Percentiles rank a stretch among this genome's conserved stretches.
These are phyloP conservation scores for Colletotrichum musae DNA, from an alignment of 2,329 filamentous ascomycete genomes.

Conservation along the genomic window DNA sequence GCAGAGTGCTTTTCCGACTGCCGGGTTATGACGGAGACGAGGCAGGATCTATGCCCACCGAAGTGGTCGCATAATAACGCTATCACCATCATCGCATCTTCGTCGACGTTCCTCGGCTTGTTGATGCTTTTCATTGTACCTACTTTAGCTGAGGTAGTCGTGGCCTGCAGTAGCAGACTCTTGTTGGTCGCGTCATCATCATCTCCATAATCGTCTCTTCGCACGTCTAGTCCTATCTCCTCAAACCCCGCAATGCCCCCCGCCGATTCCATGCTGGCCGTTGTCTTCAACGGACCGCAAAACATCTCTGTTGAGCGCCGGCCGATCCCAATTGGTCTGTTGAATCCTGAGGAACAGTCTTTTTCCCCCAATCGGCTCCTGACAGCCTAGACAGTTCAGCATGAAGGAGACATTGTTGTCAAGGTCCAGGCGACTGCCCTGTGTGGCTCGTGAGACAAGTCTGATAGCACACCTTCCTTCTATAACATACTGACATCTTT, in stretches of 20 bases:
- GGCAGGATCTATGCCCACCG: not conserved
- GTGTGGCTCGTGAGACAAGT: constrained; percentile 80
- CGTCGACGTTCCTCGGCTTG: not conserved
- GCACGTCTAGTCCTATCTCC: not conserved
- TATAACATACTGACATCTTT: constrained; percentile 28
- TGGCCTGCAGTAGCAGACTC: not conserved
- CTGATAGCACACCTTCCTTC: constrained; percentile 41
- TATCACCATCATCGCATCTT: not conserved
- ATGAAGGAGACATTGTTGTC: constrained; percentile 83
- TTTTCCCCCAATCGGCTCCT: not conserved
- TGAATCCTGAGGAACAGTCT: not conserved
- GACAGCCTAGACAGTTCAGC: constrained; percentile 65
- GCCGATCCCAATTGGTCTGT: constrained; percentile 77
- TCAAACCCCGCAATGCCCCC: constrained; percentile 24
- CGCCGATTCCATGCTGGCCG: constrained; percentile 81
- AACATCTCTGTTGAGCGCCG: constrained; percentile 84
- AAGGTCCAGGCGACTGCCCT: constrained; percentile 87
- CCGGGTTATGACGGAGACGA: constrained; percentile 21
- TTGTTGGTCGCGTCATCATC: not conserved
- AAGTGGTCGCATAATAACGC: too few relatives aligned
- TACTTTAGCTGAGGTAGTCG: not conserved
- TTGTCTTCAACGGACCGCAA: constrained; percentile 86
- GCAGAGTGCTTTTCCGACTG: constrained; percentile 24
- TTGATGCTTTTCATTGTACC: not conserved
- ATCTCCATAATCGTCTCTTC: not conserved